phyloP scores from a whole-genome alignment of 2,329 filamentous ascomycete genomes.

The Herpotrichia juniperi region DNA sequence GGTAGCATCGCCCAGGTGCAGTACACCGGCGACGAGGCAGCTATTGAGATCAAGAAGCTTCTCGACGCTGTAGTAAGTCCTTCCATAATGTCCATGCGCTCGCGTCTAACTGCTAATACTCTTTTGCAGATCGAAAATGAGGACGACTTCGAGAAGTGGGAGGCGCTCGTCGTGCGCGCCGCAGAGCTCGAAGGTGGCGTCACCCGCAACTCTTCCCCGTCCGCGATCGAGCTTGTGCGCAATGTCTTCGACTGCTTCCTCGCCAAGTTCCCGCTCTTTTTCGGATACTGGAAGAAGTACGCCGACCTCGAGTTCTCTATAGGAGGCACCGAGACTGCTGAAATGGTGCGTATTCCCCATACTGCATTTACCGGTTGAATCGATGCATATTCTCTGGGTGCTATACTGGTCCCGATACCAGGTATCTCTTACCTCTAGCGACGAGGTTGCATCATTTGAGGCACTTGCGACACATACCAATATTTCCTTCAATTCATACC shows the following conservation, averaged over 20 bases:
- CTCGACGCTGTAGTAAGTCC: conserved; percentile 75
- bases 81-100: conserved; percentile 8
- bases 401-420: too few species aligned
- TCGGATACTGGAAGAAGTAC: conserved; percentile 99
- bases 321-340: conserved; percentile 92
- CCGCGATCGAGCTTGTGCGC: conserved; percentile 85
- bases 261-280: conserved; percentile 91
- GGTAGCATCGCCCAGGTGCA: conserved; percentile 36
- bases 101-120: neutral
- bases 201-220: conserved; percentile 94
- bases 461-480: too few species aligned
- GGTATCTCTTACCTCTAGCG: too few species aligned
- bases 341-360: conserved; percentile 84
- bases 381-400: too few species aligned
- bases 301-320: conserved; percentile 97
- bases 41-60: conserved; percentile 74
- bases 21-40: conserved; percentile 42
- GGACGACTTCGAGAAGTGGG: conserved; percentile 94
- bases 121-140: conserved; percentile 66
- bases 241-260: conserved; percentile 92
- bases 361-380: too few species aligned
- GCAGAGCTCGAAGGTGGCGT: conserved; percentile 90
- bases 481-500: too few species aligned
- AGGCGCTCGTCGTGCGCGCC: conserved; percentile 83
- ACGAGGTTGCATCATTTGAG: too few species aligned